Base-by-base conservation (phyloP, 495 filamentous ascomycete genomes). In the Neurospora africana region DNA sequence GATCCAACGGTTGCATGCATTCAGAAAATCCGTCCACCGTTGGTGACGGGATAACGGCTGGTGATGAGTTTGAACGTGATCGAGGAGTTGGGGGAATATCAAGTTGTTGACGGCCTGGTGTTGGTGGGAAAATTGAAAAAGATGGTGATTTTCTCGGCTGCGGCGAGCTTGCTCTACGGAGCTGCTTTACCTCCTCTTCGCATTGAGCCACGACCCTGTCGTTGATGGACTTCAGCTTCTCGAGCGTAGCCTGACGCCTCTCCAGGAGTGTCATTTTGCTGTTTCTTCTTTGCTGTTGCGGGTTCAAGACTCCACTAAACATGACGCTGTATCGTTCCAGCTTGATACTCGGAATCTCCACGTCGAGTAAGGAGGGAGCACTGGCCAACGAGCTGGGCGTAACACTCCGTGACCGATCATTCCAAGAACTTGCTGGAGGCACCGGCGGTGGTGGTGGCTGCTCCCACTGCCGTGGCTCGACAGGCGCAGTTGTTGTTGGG, bases 321-420 rank as follows among this genome's bases (percentile, higher is more conserved):
- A 98, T 98, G 69, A 98, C 88, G 72, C 93, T 97, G 74, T 97
- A 98, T 30, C 95, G 85, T 78, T 97, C 95, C 85, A 98, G 85
- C 69, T 93, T 84, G 47, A 92, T 85, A 40, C 86, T 84, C 0
- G 95, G 95, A 43, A 98, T 96, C 40, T 95, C 89, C 8, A 98
- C 87, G 71, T 93, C 85, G 40, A 98, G 82, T 17, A 76, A 37
- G 35, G 74, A 71, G 70, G 74, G 39, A 61, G 76, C 36, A 68
- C 74, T 21, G 53, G 70, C 6, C 27, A 33, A 33, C 53, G 53
- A 65, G 27, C 15, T 65, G 53, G 53, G 53, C 53, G 27, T 33
- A 4, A 65, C 27, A 19, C 53, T 65, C 27, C 27, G 53, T 33
- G 53, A 33, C 13, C 2, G 15, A 19, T 65, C 53, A 35, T 65